phyloP scores from a whole-genome alignment of 2,329 filamentous ascomycete species.

The Penicillium palitans region DNA sequence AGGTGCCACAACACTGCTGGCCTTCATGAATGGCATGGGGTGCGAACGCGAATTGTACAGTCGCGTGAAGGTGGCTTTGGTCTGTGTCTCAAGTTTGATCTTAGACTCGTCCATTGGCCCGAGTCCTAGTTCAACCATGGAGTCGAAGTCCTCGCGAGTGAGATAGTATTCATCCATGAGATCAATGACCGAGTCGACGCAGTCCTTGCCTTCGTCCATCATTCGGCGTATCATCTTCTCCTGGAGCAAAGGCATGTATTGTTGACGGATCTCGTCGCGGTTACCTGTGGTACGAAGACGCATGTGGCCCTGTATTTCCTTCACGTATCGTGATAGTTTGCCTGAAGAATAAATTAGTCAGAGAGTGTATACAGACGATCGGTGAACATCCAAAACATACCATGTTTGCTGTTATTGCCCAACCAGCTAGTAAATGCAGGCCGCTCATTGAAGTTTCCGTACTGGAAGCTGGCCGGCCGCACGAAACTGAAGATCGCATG shows the following conservation, averaged over 20 bases:
- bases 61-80: constrained; percentile 87
- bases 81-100: constrained; percentile 77
- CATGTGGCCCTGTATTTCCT: constrained; percentile 97
- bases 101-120: constrained; percentile 75
- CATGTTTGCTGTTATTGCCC: constrained; percentile 87
- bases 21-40: constrained; percentile 94
- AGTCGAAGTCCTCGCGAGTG: constrained; percentile 92
- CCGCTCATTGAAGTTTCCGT: constrained; percentile 70
- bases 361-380: neutral
- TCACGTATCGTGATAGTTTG: constrained; percentile 74
- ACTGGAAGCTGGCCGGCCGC: constrained; percentile 80
- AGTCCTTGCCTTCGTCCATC: constrained; percentile 76
- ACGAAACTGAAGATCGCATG: constrained; percentile 97
- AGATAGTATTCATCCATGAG: constrained; percentile 97
- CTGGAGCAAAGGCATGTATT: constrained; percentile 90
- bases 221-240: constrained; percentile 73
- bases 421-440: constrained; percentile 88
- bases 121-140: constrained; percentile 85
- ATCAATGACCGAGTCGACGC: constrained; percentile 79
- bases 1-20: constrained; percentile 70
- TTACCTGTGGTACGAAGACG: constrained; percentile 86
- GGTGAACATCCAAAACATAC: constrained; percentile 48
- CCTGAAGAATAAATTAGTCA: constrained; percentile 32
- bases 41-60: constrained; percentile 85
- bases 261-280: constrained; percentile 88